phyloP scores from a whole-genome alignment of 2,329 filamentous ascomycete species.

The Coleophoma eucalyptorum region DNA sequence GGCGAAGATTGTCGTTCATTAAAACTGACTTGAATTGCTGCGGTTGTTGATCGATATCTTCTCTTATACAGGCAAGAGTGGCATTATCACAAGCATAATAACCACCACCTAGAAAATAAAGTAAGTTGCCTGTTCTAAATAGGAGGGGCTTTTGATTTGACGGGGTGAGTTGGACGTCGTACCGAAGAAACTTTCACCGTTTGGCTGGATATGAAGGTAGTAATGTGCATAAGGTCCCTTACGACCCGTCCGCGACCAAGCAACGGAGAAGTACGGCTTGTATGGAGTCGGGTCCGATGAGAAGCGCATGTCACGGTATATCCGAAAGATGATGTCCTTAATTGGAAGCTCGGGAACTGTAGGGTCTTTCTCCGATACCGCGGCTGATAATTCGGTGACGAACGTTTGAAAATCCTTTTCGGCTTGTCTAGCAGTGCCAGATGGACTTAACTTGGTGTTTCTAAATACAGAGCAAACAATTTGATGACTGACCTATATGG shows the following conservation, averaged over 20 bases:
- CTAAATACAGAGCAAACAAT: slow-evolving; percentile 40
- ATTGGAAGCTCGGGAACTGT: slow-evolving; percentile 83
- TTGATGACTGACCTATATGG: slow-evolving; percentile 6
- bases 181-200: slow-evolving; percentile 65
- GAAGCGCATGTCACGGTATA: slow-evolving; percentile 84
- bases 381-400: slow-evolving; percentile 66
- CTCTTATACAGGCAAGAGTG: slow-evolving; percentile 63
- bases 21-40: slow-evolving; percentile 66
- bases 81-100: slow-evolving; percentile 74
- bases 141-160: too few species aligned
- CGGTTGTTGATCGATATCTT: slow-evolving; percentile 72
- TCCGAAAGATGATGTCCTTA: slow-evolving; percentile 83
- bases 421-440: slow-evolving; percentile 68
- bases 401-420: slow-evolving; percentile 81
- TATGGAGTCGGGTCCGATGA: slow-evolving; percentile 82
- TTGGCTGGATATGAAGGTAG: slow-evolving; percentile 79
- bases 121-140: background rate
- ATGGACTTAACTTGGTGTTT: slow-evolving; percentile 48
- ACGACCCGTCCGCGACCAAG: slow-evolving; percentile 79
- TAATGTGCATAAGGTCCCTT: slow-evolving; percentile 88
- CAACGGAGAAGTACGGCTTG: slow-evolving; percentile 79
- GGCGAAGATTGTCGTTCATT: slow-evolving; percentile 54
- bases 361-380: slow-evolving; percentile 68
- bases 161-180: background rate
- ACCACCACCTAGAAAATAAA: slow-evolving; percentile 47